Evolutionary conservation across 2,329 filamentous ascomycete species (phyloP).

Genomic region (Beauveria caledonica): DNA sequence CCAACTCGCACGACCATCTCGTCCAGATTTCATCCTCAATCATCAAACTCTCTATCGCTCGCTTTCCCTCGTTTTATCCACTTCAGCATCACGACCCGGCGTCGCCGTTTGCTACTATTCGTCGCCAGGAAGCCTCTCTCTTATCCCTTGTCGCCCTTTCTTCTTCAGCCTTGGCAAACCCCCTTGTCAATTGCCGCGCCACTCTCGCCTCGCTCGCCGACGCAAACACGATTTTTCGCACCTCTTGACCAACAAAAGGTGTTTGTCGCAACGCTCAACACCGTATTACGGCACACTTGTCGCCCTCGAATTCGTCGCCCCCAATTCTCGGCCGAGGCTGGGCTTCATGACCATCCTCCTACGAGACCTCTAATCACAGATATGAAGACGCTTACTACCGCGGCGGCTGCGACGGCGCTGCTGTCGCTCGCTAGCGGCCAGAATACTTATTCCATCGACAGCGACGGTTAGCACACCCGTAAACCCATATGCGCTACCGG

Average conservation of each 20-base stretch:
- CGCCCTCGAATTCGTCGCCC: neutral
- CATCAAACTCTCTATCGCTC: neutral
- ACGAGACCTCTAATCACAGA: neutral
- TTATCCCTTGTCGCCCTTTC: neutral
- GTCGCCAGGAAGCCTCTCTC: neutral
- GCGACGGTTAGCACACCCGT: conserved; percentile 12
- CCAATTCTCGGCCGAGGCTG: neutral
- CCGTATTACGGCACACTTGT: neutral
- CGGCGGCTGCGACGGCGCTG: conserved; percentile 15
- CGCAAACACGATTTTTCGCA: neutral
- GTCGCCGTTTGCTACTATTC: neutral
- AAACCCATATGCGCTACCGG: neutral
- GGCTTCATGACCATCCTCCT: neutral
- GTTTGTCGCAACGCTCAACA: neutral
- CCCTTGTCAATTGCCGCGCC: neutral
- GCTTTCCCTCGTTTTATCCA: neutral
- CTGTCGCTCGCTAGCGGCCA: conserved; percentile 16
- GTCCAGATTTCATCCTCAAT: neutral
- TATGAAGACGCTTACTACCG: conserved; percentile 18
- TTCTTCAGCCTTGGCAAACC: neutral
- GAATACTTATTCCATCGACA: conserved; percentile 3
- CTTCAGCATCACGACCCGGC: conserved; percentile 5
- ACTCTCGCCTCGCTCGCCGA: neutral
- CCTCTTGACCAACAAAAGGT: neutral
- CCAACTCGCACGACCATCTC: neutral